Base-by-base conservation (phyloP, 495 filamentous ascomycete genomes). In the Neurospora pannonica region DNA sequence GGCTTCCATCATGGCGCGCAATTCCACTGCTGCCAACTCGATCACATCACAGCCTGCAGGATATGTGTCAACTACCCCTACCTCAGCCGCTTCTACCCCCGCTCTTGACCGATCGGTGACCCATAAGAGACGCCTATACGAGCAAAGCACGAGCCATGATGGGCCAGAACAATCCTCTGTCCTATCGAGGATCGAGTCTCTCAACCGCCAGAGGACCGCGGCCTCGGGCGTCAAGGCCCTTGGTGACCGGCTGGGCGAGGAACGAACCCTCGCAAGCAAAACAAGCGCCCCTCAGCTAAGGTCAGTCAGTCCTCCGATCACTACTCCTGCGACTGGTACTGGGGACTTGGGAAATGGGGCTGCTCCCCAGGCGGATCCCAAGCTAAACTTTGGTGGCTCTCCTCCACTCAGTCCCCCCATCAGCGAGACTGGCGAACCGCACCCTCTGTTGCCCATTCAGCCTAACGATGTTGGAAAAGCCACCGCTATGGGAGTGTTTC, bases 21-120 rank as follows among this genome's bases (percentile, higher is more conserved):
- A 88, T 17, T 98, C 96, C 2, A 97, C 96, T 21, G 94, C 94
- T 46, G 96, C 95, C 6, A 98, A 95, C 5, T 99, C 96, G 0
- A 85, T 97, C 72, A 90, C 91, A n/a, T 97, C 95, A 17, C 90
- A 93, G 72, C 86, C 85, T 15, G 84, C 90, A 2, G 82, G 83
- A 7, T 86, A 86, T 7, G 31, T 86, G 11, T 79, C 85, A 5
- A 81, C 81, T 21, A 77, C 83, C 5, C 70, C 79, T 54, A 73
- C 78, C n/a, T 79, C 81, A 42, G 78, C 76, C 38, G 75, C 72
- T 42, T 78, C 79, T 37, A 81, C 78, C 11, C 79, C 83, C n/a
- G 77, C 72, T 6, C 62, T 84, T 21, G 88, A 87, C 71, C 86
- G 88, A 70, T 85, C 82, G 9, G 83, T 86, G 42, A 90, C 90